A percentile compares a stretch with the other conserved stretches of the same genome.
These are phyloP conservation scores for Chrysopogon serrulatus DNA, from an alignment of 176 grass and related monocot species.

Conservation along the genomic window DNA sequence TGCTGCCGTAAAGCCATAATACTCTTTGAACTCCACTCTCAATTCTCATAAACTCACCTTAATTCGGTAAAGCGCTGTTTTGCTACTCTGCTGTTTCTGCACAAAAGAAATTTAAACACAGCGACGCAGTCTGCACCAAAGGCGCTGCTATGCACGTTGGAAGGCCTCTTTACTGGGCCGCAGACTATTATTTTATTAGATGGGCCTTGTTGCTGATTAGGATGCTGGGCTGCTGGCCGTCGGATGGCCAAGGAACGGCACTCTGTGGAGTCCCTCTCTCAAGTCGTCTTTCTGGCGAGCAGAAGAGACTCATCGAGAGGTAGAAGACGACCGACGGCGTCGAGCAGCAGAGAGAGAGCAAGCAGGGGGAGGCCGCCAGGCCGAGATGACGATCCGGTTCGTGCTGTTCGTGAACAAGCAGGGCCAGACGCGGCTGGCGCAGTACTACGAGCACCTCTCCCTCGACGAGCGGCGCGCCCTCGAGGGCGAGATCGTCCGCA, in stretches of 20 bases:
- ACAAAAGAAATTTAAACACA: too few relatives aligned
- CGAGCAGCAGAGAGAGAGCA: neutral
- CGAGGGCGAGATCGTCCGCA: constrained; percentile 99
- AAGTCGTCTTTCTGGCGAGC: neutral
- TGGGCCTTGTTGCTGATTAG: neutral
- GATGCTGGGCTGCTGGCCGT: neutral
- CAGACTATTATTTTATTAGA: too few relatives aligned
- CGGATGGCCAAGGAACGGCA: neutral
- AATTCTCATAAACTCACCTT: too few relatives aligned
- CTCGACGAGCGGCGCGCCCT: constrained; percentile 94
- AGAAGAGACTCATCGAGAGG: neutral
- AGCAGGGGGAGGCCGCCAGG: neutral
- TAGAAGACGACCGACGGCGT: neutral
- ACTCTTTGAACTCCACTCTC: too few relatives aligned
- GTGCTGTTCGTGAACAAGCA: constrained; percentile 99
- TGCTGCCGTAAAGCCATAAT: too few relatives aligned
- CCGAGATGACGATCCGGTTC: constrained; percentile 85
- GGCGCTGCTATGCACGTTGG: too few relatives aligned
- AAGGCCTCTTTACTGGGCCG: neutral
- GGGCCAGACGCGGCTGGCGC: constrained; percentile 90
- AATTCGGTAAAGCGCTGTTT: too few relatives aligned
- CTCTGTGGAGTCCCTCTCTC: neutral
- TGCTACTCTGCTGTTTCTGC: too few relatives aligned
- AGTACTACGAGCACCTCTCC: constrained; percentile 99
- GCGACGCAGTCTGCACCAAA: too few relatives aligned